phyloP scores from a whole-genome alignment of 306 rosid species.

The Sechiopsis laciniata region DNA sequence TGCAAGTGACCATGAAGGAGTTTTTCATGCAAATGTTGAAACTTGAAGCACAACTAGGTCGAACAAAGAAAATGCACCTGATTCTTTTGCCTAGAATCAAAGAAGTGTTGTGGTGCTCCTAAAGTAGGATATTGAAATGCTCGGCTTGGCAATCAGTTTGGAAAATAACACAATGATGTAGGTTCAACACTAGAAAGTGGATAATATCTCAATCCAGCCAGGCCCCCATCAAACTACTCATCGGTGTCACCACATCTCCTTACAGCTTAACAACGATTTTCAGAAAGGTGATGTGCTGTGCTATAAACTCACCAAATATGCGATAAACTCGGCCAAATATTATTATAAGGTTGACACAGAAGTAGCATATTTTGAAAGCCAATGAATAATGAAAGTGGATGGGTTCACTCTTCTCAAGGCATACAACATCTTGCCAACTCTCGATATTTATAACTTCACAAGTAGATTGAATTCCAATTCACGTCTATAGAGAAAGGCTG shows the following conservation, averaged over 20 bases:
- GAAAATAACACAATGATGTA: background rate
- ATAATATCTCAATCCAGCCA: background rate
- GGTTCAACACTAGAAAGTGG: background rate
- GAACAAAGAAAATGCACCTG: background rate
- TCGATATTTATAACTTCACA: background rate
- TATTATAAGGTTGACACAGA: background rate
- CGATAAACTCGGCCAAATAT: background rate
- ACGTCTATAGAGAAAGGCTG: background rate
- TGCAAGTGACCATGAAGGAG: background rate
- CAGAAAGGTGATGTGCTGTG: background rate
- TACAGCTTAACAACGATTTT: background rate
- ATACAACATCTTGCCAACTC: background rate
- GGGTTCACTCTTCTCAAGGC: background rate
- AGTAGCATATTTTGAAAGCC: background rate
- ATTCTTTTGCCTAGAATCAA: background rate
- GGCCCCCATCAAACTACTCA: constrained; percentile 3
- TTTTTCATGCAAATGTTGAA: background rate
- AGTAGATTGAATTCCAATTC: background rate
- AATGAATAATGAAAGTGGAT: background rate
- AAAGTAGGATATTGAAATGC: background rate
- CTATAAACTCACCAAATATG: background rate
- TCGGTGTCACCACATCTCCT: background rate
- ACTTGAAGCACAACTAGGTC: background rate
- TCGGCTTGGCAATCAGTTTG: background rate
- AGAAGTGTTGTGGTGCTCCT: background rate